Evolutionary conservation across 805 yeast species (phyloP).

Genomic region (Starmerella lactis-condensi): DNA sequence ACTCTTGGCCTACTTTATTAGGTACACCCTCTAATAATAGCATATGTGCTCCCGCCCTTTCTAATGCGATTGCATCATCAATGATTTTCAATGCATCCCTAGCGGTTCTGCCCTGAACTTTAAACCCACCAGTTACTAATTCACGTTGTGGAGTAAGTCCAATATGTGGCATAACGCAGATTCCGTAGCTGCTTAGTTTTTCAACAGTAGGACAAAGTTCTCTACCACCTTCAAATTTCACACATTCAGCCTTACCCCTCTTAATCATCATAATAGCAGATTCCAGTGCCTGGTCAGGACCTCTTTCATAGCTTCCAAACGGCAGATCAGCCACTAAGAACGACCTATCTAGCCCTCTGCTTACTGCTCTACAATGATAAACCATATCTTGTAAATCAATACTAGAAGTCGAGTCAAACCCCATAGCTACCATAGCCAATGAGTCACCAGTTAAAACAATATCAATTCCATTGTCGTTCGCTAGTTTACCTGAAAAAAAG

Average conservation of each 20-base stretch:
- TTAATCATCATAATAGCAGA: constrained; percentile 39
- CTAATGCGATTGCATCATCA: constrained; percentile 50
- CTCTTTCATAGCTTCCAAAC: constrained; percentile 64
- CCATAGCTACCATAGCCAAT: constrained; percentile 76
- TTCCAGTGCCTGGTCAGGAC: constrained; percentile 42
- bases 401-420: constrained; percentile 49
- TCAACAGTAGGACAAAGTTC: constrained; percentile 37
- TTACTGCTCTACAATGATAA: constrained; percentile 56
- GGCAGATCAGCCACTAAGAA: constrained; percentile 74
- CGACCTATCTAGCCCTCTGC: constrained; percentile 47
- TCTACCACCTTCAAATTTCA: constrained; percentile 71
- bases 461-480: constrained; percentile 49
- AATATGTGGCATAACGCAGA: constrained; percentile 80
- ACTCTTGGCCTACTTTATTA: constrained; percentile 40
- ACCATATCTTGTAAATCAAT: constrained; percentile 58
- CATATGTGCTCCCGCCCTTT: constrained; percentile 58
- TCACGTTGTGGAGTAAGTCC: constrained; percentile 85
- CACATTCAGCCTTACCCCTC: constrained; percentile 40
- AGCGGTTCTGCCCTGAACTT: constrained; percentile 54
- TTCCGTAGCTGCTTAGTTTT: constrained; percentile 46
- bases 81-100: constrained; percentile 37
- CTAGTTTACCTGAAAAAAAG: constrained; percentile 53
- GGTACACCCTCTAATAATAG: constrained; percentile 79
- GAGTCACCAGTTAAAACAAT: constrained; percentile 77
- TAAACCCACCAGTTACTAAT: constrained; percentile 66